Base-by-base conservation (phyloP, 2,329 filamentous ascomycete species). In the Blastomyces gilchristii region DNA sequence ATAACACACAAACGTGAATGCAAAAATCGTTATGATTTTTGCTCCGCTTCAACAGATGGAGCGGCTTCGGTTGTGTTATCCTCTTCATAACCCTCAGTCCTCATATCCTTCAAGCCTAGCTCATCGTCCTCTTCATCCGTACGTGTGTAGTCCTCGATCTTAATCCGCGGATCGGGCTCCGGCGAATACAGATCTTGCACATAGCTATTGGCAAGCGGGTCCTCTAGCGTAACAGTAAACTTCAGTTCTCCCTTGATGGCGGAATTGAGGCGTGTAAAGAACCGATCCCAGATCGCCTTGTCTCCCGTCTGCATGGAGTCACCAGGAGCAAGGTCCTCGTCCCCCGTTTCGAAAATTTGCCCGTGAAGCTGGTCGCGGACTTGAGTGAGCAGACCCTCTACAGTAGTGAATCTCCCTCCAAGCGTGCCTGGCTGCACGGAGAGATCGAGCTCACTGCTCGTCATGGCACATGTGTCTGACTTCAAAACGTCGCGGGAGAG, bases 111-210 rank as follows among this genome's bases (percentile, higher is more conserved):
- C 67, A 99, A 78, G 0, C 94, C 94, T 12, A 99, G 79, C 64
- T 97, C 90, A 71, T 99, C 94, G 77, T 96, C 90, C 73, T 99
- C 94, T 74, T 97, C 90, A 0, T 88, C 86, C 0, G 93, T 96
- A 65, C 94, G 84, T 64, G 89, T 85, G 74, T 99, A 99, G 39
- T 90, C 88, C 77, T 90, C 89, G 2, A 85, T 82, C 63, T 83
- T 85, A 73, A 99, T 88, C 76, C 94, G 88, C 18, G 87, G 87
- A 72, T 99, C 94, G 1, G 89, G 87, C 68, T 91, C 88, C 31
- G 91, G 86, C 4, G 86, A 89, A 59, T 81, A 84, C 65, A 96
- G 82, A 70, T 92, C 90, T 78, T 99, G 94, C 56, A 99, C 89
- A 73, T 96, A 99, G 72, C 91, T 96, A 74, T 89, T 90, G 12